A percentile compares a stretch with the other conserved stretches of the same genome.
Evolutionary conservation across 257 asterid genomes (phyloP).

Genomic region (Verbena officinalis): DNA sequence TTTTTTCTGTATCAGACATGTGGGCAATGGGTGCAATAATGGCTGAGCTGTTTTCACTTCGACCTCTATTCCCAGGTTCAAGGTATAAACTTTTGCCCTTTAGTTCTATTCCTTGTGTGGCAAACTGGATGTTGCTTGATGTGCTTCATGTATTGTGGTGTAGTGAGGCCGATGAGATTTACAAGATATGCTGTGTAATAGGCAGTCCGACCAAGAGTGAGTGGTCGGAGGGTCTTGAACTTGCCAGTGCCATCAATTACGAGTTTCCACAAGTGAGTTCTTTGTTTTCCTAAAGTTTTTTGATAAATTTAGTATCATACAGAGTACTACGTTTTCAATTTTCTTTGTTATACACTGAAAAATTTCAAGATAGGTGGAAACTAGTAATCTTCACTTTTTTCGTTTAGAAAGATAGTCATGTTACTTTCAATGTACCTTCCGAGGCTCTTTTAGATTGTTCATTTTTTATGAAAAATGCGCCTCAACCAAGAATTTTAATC

Average conservation of each 20-base stretch:
- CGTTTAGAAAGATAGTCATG: neutral
- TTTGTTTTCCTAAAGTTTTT: constrained; percentile 8
- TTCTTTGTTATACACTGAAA: neutral
- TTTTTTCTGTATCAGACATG: constrained; percentile 58
- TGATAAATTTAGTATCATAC: neutral
- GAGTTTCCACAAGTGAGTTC: constrained; percentile 77
- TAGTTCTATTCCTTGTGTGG: neutral
- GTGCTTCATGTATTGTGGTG: constrained; percentile 20
- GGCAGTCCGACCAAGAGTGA: constrained; percentile 74
- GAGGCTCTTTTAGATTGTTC: neutral
- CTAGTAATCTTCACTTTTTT: neutral
- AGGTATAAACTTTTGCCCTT: constrained; percentile 45
- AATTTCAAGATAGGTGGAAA: neutral
- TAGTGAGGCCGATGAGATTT: constrained; percentile 93
- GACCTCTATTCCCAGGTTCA: constrained; percentile 92
- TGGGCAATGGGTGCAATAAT: constrained; percentile 99
- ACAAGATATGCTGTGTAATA: constrained; percentile 83
- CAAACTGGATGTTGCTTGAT: constrained; percentile 17
- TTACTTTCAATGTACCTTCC: neutral
- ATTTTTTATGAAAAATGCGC: neutral
- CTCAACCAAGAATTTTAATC: neutral
- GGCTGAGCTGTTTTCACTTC: constrained; percentile 86
- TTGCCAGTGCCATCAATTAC: constrained; percentile 78
- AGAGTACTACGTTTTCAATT: no score
- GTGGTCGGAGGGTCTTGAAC: constrained; percentile 88